These are phyloP conservation scores for Pseudozyma hubeiensis DNA, from an alignment of 1,284 basidiomycete genomes.

Conservation along the genomic window DNA sequence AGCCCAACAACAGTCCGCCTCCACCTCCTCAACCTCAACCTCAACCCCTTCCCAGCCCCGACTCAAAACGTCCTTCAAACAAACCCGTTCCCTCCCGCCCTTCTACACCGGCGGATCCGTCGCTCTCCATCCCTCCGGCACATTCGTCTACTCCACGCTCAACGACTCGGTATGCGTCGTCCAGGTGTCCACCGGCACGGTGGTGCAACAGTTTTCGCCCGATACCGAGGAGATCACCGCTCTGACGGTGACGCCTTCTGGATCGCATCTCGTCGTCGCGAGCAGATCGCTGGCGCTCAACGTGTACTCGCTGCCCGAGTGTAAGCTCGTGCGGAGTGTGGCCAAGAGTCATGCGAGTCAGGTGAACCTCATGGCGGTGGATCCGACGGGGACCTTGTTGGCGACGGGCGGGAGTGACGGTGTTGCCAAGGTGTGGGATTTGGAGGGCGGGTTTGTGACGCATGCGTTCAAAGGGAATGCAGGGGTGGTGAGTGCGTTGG, in stretches of 20 bases:
- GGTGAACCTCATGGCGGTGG: constrained; percentile 81
- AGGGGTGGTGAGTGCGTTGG: constrained; percentile 91
- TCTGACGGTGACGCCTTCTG: constrained; percentile 65
- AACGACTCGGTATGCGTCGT: constrained; percentile 87
- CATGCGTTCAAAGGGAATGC: constrained; percentile 92
- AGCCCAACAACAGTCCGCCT: constrained; percentile 34
- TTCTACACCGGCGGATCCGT: constrained; percentile 71
- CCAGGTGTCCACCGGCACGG: constrained; percentile 78
- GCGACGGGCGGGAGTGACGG: constrained; percentile 97
- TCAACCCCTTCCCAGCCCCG: constrained; percentile 1
- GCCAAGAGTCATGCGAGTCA: constrained; percentile 90
- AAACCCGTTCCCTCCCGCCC: constrained; percentile 52
- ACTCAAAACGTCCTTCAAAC: constrained; percentile 54
- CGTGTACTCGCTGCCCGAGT: constrained; percentile 70
- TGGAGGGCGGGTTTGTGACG: constrained; percentile 86
- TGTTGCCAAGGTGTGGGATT: constrained; percentile 95
- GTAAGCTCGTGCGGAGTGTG: constrained; percentile 76
- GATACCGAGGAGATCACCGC: constrained; percentile 73
- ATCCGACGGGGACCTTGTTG: constrained; percentile 88
- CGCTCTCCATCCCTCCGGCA: constrained; percentile 82
- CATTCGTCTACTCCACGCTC: constrained; percentile 84
- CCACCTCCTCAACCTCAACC: constrained; percentile 16
- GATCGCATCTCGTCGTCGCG: constrained; percentile 70
- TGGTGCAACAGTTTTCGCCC: constrained; percentile 71
- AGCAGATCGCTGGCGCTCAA: constrained; percentile 72